Evolutionary conservation across 2,329 filamentous ascomycete species (phyloP).

Genomic region (Colletotrichum sp.): DNA sequence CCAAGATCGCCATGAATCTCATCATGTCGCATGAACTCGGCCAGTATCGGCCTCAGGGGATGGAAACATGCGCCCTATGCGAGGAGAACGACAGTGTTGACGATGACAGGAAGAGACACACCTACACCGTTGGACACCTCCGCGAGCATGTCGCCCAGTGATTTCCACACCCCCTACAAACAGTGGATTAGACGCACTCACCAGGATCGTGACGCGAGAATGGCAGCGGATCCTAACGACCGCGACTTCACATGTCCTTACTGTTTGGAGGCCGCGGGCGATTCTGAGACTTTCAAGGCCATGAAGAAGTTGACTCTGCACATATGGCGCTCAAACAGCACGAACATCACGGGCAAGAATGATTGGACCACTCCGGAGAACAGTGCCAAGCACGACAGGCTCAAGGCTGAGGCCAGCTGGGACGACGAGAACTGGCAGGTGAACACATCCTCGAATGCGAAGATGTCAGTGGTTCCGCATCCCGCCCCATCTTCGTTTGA

Average conservation of each 20-base stretch:
- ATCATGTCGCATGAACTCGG: not conserved
- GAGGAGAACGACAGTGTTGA: not conserved
- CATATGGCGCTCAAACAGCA: not conserved
- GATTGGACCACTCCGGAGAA: not conserved
- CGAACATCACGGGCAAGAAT: not conserved
- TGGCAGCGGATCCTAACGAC: accelerated
- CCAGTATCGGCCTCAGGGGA: not conserved
- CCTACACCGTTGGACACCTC: not conserved
- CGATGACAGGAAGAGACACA: not conserved
- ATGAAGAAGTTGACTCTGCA: not conserved
- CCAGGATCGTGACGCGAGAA: not conserved
- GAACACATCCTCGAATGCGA: not conserved
- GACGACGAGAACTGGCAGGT: not conserved
- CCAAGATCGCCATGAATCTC: not conserved
- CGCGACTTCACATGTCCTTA: not conserved
- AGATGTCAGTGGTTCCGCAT: not conserved
- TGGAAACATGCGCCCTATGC: not conserved
- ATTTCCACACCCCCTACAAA: not conserved
- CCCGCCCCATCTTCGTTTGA: not conserved
- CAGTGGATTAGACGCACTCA: not conserved
- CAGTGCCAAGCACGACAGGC: not conserved
- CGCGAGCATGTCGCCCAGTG: not conserved
- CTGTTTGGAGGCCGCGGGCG: not conserved
- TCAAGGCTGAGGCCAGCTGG: not conserved
- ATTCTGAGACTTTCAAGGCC: not conserved